Evolutionary conservation across 2,329 filamentous ascomycete species (phyloP).

Genomic region (Zasmidium cellare): DNA sequence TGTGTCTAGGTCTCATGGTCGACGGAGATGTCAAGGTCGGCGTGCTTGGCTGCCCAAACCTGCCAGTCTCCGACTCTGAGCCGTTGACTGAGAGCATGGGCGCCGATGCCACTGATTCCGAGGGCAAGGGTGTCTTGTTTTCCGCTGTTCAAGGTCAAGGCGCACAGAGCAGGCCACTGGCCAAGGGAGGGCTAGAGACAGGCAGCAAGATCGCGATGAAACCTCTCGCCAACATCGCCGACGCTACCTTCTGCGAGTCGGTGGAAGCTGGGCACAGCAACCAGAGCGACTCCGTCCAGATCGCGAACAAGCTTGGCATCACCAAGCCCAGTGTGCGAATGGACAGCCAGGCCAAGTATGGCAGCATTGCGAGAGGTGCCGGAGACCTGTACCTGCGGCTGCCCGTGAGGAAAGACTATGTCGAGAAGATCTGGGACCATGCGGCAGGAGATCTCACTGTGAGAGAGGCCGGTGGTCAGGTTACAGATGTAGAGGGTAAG

Average conservation of each 20-base stretch:
- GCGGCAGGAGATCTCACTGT: conserved; percentile 94
- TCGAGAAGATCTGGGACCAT: conserved; percentile 99
- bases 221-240: conserved; percentile 67
- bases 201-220: conserved; percentile 76
- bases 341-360: conserved; percentile 98
- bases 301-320: conserved; percentile 83
- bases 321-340: conserved; percentile 87
- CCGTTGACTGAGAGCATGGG: conserved; percentile 72
- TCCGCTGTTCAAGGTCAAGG: conserved; percentile 78
- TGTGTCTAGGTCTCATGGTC: conserved; percentile 87
- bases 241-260: conserved; percentile 93
- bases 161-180: conserved; percentile 74
- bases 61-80: conserved; percentile 79
- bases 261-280: conserved; percentile 91
- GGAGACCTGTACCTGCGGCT: conserved; percentile 93
- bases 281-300: conserved; percentile 82
- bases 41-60: conserved; percentile 92
- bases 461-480: conserved; percentile 85
- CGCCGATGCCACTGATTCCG: conserved; percentile 69
- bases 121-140: conserved; percentile 83
- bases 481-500: conserved; percentile 86
- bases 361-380: conserved; percentile 86
- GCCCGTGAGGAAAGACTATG: conserved; percentile 80
- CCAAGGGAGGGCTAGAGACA: conserved; percentile 52
- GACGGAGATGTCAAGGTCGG: conserved; percentile 93